Evolutionary conservation across 2,329 filamentous ascomycete species (phyloP).

Genomic region (Waltergamsia citrina): DNA sequence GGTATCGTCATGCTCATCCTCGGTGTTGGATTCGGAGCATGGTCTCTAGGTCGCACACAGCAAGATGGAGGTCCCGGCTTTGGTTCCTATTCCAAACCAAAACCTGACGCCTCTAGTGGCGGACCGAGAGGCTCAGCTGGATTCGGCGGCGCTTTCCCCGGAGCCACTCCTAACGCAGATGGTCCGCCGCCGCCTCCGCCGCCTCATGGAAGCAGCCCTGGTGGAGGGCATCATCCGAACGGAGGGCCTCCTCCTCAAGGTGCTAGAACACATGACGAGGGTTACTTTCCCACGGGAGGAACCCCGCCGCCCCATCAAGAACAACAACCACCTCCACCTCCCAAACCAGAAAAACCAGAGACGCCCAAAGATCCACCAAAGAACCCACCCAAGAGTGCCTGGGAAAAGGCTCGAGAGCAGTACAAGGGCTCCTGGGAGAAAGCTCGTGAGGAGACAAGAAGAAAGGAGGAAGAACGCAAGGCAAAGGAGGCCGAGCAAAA

Average conservation of each 20-base stretch:
- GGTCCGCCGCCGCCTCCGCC: slow-evolving; percentile 20
- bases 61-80: slow-evolving; percentile 11
- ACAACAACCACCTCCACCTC: slow-evolving; percentile 7
- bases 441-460: slow-evolving; percentile 56
- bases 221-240: slow-evolving; percentile 4
- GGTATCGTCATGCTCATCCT: slow-evolving; percentile 64
- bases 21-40: slow-evolving; percentile 67
- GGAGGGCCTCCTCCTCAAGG: slow-evolving; percentile 5
- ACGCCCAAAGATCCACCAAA: slow-evolving; percentile 5
- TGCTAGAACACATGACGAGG: slow-evolving; percentile 1
- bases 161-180: slow-evolving; percentile 21
- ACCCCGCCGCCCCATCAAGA: background rate
- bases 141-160: slow-evolving; percentile 11
- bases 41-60: slow-evolving; percentile 44
- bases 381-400: slow-evolving; percentile 10
- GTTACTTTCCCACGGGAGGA: background rate
- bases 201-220: slow-evolving; percentile 9
- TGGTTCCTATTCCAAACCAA: slow-evolving; percentile 3
- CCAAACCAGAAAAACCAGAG: slow-evolving; percentile 9
- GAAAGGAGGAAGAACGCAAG: slow-evolving; percentile 54
- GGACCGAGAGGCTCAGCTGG: slow-evolving; percentile 4
- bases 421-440: slow-evolving; percentile 53
- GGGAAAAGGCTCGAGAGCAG: slow-evolving; percentile 12
- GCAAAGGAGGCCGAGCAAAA: slow-evolving; percentile 51
- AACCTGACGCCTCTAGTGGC: slow-evolving; percentile 2